Conservation (phyloP, 2,329 filamentous ascomycete species). For the Mycosphaerella arachidis region DNA sequence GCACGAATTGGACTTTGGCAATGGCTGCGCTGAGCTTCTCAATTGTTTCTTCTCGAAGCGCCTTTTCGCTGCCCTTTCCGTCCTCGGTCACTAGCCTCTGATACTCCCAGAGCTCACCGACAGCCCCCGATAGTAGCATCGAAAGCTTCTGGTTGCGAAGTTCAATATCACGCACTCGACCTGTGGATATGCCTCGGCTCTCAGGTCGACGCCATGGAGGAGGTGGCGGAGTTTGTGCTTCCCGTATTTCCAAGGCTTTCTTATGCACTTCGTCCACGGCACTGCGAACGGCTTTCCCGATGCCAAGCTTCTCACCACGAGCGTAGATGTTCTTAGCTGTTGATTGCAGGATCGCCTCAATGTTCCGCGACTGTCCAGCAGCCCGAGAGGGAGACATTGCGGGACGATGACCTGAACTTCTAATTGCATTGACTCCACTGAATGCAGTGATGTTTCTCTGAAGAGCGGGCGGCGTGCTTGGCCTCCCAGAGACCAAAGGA, state of each 20-base stretch:
- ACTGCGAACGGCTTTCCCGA: slow-evolving; percentile 76
- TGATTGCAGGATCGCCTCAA: slow-evolving; percentile 70
- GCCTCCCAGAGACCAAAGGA: slow-evolving; percentile 31
- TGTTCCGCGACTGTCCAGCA: slow-evolving; percentile 41
- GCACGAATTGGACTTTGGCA: slow-evolving; percentile 49
- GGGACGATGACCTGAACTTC: slow-evolving; percentile 2
- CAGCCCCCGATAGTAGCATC: slow-evolving; percentile 62
- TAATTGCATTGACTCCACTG: slow-evolving; percentile 24
- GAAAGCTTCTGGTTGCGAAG: slow-evolving; percentile 63
- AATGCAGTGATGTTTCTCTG: slow-evolving; percentile 34
- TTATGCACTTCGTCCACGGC: slow-evolving; percentile 74
- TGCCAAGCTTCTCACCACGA: slow-evolving; percentile 68
- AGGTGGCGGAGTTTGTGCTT: slow-evolving; percentile 29
- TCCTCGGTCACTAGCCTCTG: slow-evolving; percentile 45
- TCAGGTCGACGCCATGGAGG: slow-evolving; percentile 38
- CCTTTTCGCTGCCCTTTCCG: slow-evolving; percentile 30
- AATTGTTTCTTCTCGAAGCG: slow-evolving; percentile 27
- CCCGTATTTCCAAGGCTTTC: slow-evolving; percentile 66
- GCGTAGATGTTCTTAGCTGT: slow-evolving; percentile 72
- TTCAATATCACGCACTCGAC: slow-evolving; percentile 51
- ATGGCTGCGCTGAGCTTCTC: slow-evolving; percentile 46
- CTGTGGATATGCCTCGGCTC: slow-evolving; percentile 37
- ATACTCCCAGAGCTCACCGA: slow-evolving; percentile 58
- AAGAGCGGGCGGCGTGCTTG: slow-evolving; percentile 31
- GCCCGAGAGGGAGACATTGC: slow-evolving; percentile 14